Evolutionary conservation across 2,329 filamentous ascomycete species (phyloP).

Genomic region (Colletotrichum acutatum): DNA sequence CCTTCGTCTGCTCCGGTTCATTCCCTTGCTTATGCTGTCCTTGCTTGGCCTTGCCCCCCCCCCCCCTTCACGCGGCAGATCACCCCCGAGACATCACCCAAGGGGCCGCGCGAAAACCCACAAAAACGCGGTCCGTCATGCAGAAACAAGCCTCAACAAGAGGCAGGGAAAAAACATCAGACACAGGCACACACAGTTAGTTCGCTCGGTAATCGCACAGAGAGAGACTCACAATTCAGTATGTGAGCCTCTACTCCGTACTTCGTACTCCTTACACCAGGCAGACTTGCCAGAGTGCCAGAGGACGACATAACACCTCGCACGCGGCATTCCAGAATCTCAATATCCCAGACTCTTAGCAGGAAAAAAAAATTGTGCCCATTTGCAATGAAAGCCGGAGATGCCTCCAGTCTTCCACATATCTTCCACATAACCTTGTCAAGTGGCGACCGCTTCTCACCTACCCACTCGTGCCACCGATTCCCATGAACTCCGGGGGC

Average conservation of each 20-base stretch:
- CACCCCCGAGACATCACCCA: not conserved
- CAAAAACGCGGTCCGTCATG: not conserved
- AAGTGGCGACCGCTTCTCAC: slow-evolving; percentile 2
- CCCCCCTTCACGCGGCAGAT: not conserved
- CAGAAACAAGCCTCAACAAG: not conserved
- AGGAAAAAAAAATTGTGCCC: not conserved
- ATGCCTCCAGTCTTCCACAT: slow-evolving; percentile 8
- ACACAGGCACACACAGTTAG: slow-evolving; percentile 2
- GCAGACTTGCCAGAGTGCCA: too few relatives aligned
- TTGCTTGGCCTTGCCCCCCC: too few relatives aligned
- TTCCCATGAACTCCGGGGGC: not conserved
- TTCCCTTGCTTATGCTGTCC: not conserved
- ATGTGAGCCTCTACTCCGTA: too few relatives aligned
- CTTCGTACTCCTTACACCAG: too few relatives aligned
- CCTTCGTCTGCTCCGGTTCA: not conserved
- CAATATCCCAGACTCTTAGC: not conserved
- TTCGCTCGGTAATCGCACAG: slow-evolving; percentile 9
- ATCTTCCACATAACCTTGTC: slow-evolving; percentile 24
- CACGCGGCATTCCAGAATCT: not conserved
- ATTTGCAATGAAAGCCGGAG: not conserved
- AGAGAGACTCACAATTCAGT: not conserved
- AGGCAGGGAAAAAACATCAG: not conserved
- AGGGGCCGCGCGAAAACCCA: not conserved
- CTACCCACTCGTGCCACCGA: not conserved
- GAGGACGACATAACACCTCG: not conserved